These are phyloP conservation scores for Cystobasidiaceae sp. DNA, from an alignment of 1,284 basidiomycete genomes.

Conservation along the genomic window DNA sequence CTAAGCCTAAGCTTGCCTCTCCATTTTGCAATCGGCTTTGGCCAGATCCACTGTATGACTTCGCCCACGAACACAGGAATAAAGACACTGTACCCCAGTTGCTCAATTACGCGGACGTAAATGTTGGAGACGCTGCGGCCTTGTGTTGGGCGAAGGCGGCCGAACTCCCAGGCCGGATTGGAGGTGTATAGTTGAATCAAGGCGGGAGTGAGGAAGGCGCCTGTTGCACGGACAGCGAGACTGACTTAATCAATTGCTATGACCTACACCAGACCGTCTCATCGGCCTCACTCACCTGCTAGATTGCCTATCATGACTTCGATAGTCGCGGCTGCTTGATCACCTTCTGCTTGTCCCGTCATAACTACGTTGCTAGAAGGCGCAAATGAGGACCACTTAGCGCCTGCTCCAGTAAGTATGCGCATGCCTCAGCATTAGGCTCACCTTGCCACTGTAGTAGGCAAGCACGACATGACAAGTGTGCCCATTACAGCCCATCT, in stretches of 20 bases:
- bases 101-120: constrained; percentile 43
- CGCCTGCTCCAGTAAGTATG: no score
- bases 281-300: constrained; percentile 33
- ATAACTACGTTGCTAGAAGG: constrained; percentile 44
- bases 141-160: constrained; percentile 40
- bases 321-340: constrained; percentile 21
- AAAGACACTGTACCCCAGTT: constrained; percentile 42
- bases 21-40: constrained; percentile 40
- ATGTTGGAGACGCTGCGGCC: constrained; percentile 41
- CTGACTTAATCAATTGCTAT: no score
- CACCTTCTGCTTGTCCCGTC: constrained; percentile 44
- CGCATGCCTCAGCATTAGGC: constrained; percentile 9
- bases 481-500: constrained; percentile 41
- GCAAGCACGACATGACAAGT: constrained; percentile 41
- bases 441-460: constrained; percentile 39
- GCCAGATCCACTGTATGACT: constrained; percentile 41
- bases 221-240: constrained; percentile 26
- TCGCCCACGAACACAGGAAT: constrained; percentile 45
- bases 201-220: constrained; percentile 44
- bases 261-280: constrained; percentile 18
- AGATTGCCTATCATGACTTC: constrained; percentile 44
- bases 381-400: not conserved
- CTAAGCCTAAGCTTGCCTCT: constrained; percentile 38
- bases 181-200: constrained; percentile 44
- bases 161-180: constrained; percentile 40